phyloP scores from a whole-genome alignment of 1,284 basidiomycete genomes.

The Gomphus bonarii region DNA sequence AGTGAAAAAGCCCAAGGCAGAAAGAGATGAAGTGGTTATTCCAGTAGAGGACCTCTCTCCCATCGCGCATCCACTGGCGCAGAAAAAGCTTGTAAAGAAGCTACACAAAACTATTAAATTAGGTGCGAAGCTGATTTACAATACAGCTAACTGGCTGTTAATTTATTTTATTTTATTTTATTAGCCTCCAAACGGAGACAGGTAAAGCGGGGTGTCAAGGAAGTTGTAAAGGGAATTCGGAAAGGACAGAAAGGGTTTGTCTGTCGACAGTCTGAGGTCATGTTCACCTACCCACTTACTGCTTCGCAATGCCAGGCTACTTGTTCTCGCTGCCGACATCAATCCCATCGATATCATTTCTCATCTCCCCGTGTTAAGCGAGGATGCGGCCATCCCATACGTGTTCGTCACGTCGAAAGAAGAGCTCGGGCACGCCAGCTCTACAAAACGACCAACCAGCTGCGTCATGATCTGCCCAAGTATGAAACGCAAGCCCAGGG shows the following conservation, averaged over 20 bases:
- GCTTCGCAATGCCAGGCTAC: constrained; percentile 40
- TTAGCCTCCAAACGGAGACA: constrained; percentile 84
- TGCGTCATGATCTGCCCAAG: constrained; percentile 91
- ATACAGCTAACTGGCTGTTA: not conserved
- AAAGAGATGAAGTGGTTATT: constrained; percentile 53
- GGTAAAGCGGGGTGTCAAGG: constrained; percentile 92
- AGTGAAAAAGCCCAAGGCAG: constrained; percentile 33
- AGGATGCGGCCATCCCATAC: constrained; percentile 93
- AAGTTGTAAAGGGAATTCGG: constrained; percentile 90
- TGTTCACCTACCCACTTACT: constrained; percentile 1
- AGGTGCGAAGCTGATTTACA: constrained; percentile 33
- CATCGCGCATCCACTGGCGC: constrained; percentile 82
- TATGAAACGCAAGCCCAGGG: constrained; percentile 63
- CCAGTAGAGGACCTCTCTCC: constrained; percentile 79
- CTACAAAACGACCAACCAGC: constrained; percentile 96
- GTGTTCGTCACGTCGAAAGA: constrained; percentile 84
- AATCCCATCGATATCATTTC: constrained; percentile 98
- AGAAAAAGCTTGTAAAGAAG: constrained; percentile 87
- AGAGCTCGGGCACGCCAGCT: constrained; percentile 90
- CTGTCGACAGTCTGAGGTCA: not conserved
- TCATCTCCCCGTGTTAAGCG: constrained; percentile 89
- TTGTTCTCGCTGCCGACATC: constrained; percentile 94
- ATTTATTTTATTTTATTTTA: not conserved
- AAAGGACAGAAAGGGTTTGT: constrained; percentile 91
- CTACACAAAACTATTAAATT: constrained; percentile 89